A percentile compares a stretch with the other conserved stretches of the same genome.
Evolutionary conservation across 164 flowering plant species (phyloP).

Genomic region (Aristolochia californica): DNA sequence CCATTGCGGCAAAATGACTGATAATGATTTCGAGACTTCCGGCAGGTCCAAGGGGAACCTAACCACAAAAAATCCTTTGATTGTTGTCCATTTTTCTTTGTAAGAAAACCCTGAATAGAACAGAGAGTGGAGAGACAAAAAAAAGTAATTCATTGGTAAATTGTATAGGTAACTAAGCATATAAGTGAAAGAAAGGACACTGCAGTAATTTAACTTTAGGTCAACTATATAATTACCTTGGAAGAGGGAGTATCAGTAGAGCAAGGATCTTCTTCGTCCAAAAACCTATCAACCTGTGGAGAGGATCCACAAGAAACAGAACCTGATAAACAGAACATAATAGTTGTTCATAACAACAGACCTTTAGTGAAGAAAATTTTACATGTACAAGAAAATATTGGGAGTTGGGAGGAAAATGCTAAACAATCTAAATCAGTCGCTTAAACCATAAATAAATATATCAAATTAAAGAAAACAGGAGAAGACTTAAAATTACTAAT

Average conservation of each 20-base stretch:
- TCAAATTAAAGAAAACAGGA: neutral
- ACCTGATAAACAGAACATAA: conserved; percentile 15
- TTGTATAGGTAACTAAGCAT: neutral
- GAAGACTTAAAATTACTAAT: neutral
- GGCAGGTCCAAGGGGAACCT: conserved; percentile 57
- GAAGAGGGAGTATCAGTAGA: conserved; percentile 6
- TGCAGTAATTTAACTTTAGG: neutral
- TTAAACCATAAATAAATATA: neutral
- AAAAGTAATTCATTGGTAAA: neutral
- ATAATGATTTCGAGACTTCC: conserved; percentile 57
- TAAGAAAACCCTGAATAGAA: conserved; percentile 22
- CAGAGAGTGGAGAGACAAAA: neutral
- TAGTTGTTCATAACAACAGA: conserved; percentile 1
- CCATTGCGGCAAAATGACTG: conserved; percentile 63
- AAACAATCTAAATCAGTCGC: neutral
- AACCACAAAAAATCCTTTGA: conserved; percentile 46
- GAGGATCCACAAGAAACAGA: conserved; percentile 10
- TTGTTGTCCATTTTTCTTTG: conserved; percentile 15
- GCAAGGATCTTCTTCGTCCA: conserved; percentile 14
- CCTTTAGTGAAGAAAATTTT: no score
- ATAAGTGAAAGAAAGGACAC: neutral
- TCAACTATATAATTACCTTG: conserved; percentile 23
- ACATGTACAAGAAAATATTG: neutral
- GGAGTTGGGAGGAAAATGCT: neutral
- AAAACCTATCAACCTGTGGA: conserved; percentile 5